phyloP scores from a whole-genome alignment of 352 stramenopile genomes.

The Pythium phragmiticola region DNA sequence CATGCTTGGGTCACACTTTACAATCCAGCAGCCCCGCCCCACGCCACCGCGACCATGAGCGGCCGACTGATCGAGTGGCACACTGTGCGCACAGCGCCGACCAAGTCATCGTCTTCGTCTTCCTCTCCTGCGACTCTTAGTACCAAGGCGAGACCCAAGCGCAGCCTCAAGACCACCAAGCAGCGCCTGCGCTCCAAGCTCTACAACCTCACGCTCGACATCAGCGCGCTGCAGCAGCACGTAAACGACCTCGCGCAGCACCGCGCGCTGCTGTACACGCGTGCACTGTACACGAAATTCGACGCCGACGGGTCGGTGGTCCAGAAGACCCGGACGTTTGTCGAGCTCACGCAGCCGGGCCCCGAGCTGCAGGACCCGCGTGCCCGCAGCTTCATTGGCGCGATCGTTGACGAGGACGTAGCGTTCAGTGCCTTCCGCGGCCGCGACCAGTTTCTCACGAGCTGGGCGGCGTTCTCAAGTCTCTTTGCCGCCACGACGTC shows the following conservation, averaged over 20 bases:
- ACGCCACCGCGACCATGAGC: background rate
- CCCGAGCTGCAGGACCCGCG: background rate
- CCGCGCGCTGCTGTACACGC: slow-evolving; percentile 4
- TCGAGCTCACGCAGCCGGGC: background rate
- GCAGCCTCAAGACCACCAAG: background rate
- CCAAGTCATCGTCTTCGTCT: background rate
- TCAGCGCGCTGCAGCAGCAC: slow-evolving; percentile 2
- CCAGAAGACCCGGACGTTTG: background rate
- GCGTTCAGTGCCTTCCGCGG: slow-evolving; percentile 1
- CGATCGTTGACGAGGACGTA: background rate
- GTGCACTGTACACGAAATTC: background rate
- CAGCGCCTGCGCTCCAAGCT: slow-evolving; percentile 2
- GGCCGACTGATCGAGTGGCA: background rate
- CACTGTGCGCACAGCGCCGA: background rate
- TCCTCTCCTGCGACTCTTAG: background rate
- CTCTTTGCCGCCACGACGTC: background rate
- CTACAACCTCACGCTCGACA: slow-evolving; percentile 13
- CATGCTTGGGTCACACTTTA: too few species aligned
- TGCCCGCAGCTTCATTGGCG: background rate
- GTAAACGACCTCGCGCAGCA: background rate
- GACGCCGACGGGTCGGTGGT: slow-evolving; percentile 1
- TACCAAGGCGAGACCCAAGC: background rate
- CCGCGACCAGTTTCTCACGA: background rate
- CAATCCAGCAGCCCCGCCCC: too few species aligned
- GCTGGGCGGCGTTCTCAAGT: background rate